A percentile compares a stretch with the other conserved stretches of the same genome.
These are phyloP conservation scores for Metarhizium humberi DNA, from an alignment of 2,329 filamentous ascomycete species.

Conservation along the genomic window DNA sequence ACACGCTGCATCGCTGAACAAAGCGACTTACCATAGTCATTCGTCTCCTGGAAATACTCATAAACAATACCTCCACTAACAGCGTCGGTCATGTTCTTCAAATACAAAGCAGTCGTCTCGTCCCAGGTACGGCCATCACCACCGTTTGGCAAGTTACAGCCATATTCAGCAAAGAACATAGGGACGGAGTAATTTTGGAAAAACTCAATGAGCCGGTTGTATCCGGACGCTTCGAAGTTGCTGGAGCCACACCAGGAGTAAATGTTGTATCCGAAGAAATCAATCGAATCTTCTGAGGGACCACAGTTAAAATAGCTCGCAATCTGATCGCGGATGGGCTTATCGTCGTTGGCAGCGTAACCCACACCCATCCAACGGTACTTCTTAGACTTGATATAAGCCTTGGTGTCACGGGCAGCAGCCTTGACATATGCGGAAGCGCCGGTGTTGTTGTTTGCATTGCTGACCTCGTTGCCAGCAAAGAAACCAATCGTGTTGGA, in stretches of 20 bases:
- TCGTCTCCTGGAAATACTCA: constrained; percentile 91
- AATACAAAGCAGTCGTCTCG: constrained; percentile 76
- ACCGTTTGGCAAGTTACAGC: constrained; percentile 68
- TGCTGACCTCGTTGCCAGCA: constrained; percentile 94
- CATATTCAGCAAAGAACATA: constrained; percentile 97
- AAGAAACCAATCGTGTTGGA: constrained; percentile 95
- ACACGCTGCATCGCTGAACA: neutral
- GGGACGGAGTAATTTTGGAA: constrained; percentile 86
- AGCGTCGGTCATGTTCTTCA: constrained; percentile 69
- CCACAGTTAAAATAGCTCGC: constrained; percentile 96
- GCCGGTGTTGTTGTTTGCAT: constrained; percentile 76
- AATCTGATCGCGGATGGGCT: constrained; percentile 69
- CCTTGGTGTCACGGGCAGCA: constrained; percentile 90
- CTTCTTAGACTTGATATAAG: constrained; percentile 77
- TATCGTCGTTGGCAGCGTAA: constrained; percentile 93
- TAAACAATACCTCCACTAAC: constrained; percentile 97
- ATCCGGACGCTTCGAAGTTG: constrained; percentile 67
- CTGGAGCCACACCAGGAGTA: constrained; percentile 97
- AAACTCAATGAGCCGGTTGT: constrained; percentile 72
- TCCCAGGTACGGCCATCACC: constrained; percentile 66
- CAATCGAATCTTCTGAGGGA: constrained; percentile 53
- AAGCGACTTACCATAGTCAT: constrained; percentile 65
- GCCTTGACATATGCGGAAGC: constrained; percentile 96
- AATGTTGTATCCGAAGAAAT: constrained; percentile 99
- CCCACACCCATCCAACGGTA: constrained; percentile 76